phyloP scores from a whole-genome alignment of 192 early-diverging fungal species.

The Coemansia sp. region DNA sequence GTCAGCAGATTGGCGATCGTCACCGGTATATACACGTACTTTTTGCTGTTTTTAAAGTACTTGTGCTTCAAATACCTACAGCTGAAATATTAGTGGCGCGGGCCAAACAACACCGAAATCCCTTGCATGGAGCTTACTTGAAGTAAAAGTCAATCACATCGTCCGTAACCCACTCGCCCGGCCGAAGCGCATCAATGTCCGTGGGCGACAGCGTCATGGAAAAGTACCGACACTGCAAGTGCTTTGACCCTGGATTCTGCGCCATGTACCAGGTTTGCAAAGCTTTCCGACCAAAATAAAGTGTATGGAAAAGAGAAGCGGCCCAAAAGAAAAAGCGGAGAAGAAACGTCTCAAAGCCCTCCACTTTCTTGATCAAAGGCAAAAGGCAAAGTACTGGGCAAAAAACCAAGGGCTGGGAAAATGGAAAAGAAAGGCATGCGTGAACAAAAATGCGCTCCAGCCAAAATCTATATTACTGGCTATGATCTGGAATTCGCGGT shows the following conservation, averaged over 20 bases:
- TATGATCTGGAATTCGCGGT: no score
- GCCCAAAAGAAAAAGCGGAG: neutral
- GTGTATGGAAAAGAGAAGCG: neutral
- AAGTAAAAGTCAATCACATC: conserved; percentile 55
- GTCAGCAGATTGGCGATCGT: conserved; percentile 44
- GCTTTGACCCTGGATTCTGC: neutral
- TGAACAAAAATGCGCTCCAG: no score
- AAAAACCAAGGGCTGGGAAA: no score
- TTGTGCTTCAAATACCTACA: conserved; percentile 42
- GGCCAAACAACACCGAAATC: neutral
- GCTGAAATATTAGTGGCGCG: neutral
- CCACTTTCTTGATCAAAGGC: no score
- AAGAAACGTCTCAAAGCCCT: neutral
- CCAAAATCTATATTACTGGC: no score
- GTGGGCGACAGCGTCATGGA: conserved; percentile 38
- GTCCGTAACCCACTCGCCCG: conserved; percentile 52
- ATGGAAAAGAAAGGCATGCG: no score
- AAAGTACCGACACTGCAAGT: conserved; percentile 29
- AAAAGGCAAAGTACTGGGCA: no score
- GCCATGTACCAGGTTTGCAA: no score
- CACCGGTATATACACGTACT: conserved; percentile 47
- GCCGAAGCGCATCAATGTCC: conserved; percentile 43
- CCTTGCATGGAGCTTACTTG: conserved; percentile 14
- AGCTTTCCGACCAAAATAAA: no score
- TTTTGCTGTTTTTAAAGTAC: conserved; percentile 44